Evolutionary conservation across 306 rosid species (phyloP).

Genomic region (Nissolia schottii): DNA sequence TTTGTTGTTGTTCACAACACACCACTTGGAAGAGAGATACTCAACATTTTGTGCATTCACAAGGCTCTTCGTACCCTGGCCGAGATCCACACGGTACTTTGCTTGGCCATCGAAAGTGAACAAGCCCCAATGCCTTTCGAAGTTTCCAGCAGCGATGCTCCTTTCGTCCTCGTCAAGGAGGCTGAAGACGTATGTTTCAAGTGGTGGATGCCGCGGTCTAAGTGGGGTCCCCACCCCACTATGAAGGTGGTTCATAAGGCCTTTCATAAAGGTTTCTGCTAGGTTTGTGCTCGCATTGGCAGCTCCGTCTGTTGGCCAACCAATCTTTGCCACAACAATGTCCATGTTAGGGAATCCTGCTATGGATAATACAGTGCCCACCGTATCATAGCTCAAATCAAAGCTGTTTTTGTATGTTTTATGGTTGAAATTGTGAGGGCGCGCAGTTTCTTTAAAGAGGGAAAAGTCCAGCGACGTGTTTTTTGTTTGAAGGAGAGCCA

Average conservation of each 20-base stretch:
- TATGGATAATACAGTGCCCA: slow-evolving; percentile 48
- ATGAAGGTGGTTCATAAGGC: slow-evolving; percentile 61
- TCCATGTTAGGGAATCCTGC: slow-evolving; percentile 64
- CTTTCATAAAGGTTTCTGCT: slow-evolving; percentile 76
- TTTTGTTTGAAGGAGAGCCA: slow-evolving; percentile 50
- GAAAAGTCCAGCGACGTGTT: slow-evolving; percentile 69
- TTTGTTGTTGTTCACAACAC: slow-evolving; percentile 84
- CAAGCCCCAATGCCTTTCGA: slow-evolving; percentile 91
- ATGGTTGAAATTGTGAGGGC: slow-evolving; percentile 49
- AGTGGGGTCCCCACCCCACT: slow-evolving; percentile 69
- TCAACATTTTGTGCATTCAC: slow-evolving; percentile 73
- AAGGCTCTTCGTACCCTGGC: slow-evolving; percentile 53
- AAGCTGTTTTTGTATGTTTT: slow-evolving; percentile 75
- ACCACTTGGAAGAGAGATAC: slow-evolving; percentile 81
- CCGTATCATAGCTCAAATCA: slow-evolving; percentile 68
- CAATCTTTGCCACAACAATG: slow-evolving; percentile 73
- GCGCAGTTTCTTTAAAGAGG: slow-evolving; percentile 68
- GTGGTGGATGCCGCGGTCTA: slow-evolving; percentile 54
- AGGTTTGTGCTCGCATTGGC: slow-evolving; percentile 51
- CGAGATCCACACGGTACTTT: slow-evolving; percentile 65
- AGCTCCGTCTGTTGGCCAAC: slow-evolving; percentile 98
- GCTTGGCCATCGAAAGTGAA: slow-evolving; percentile 97
- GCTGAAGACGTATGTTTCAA: slow-evolving; percentile 60
- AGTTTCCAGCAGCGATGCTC: slow-evolving; percentile 56
- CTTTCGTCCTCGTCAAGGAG: slow-evolving; percentile 92